These are phyloP conservation scores for Phoenix dactylifera DNA, from an alignment of 176 grass and related monocot species.

Conservation along the genomic window DNA sequence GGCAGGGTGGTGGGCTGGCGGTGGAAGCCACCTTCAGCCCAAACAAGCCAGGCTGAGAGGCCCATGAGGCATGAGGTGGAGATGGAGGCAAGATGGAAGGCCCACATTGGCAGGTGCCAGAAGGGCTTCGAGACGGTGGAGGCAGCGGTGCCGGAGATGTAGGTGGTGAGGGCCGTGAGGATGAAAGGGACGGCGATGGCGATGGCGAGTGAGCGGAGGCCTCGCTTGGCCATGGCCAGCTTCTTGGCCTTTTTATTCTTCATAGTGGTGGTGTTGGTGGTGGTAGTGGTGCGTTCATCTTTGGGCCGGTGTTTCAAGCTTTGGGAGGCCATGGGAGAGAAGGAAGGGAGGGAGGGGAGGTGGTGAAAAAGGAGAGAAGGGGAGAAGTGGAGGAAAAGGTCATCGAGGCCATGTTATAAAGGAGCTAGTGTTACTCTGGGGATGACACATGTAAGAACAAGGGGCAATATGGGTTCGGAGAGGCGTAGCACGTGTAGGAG, in stretches of 20 bases:
- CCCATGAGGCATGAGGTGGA: constrained; percentile 42
- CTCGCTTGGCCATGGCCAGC: constrained; percentile 17
- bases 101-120: neutral
- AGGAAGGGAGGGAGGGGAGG: no score
- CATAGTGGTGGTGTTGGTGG: neutral
- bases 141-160: constrained; percentile 13
- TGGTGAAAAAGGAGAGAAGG: neutral
- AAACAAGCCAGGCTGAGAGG: constrained; percentile 71
- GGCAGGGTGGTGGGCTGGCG: constrained; percentile 24
- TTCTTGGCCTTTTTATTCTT: constrained; percentile 8
- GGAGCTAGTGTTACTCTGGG: constrained; percentile 6
- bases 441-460: constrained; percentile 29
- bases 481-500: constrained; percentile 27
- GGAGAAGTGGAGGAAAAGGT: no score
- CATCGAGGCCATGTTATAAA: constrained; percentile 1
- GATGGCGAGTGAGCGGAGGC: constrained; percentile 35
- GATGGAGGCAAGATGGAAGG: constrained; percentile 46
- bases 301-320: constrained; percentile 35
- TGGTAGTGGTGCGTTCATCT: neutral
- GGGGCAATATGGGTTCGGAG: neutral
- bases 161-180: no score
- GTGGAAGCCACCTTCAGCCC: constrained; percentile 80
- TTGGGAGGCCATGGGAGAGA: constrained; percentile 18
- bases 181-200: constrained; percentile 19
- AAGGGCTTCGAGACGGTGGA: neutral